Conservation (phyloP, 164 flowering plant species). For the Saururus chinensis region DNA sequence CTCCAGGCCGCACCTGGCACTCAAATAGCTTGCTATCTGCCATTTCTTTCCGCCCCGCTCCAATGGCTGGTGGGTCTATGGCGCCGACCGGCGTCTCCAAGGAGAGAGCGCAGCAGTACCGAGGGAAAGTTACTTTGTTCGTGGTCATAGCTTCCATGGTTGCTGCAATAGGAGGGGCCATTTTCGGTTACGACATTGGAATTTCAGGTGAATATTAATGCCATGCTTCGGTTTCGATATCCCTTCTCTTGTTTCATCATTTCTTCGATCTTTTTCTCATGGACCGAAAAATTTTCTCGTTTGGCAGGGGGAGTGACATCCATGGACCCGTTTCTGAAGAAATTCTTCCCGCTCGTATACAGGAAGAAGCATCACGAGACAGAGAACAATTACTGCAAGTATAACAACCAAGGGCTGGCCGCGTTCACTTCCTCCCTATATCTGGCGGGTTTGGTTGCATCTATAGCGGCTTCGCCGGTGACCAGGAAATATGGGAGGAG, state of each 20-base stretch:
- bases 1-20: too few relatives aligned
- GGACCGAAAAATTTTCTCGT: not conserved
- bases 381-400: slow-evolving; percentile 86
- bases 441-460: slow-evolving; percentile 73
- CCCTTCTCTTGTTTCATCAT: not conserved
- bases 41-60: too few relatives aligned
- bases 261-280: not conserved
- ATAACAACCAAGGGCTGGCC: slow-evolving; percentile 63
- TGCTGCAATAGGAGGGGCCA: slow-evolving; percentile 27
- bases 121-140: slow-evolving; percentile 23
- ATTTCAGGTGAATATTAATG: slow-evolving; percentile 24
- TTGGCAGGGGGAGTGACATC: slow-evolving; percentile 84
- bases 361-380: slow-evolving; percentile 38
- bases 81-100: slow-evolving; percentile 30
- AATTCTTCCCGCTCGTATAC: slow-evolving; percentile 58
- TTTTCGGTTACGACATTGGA: slow-evolving; percentile 35
- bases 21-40: too few relatives aligned
- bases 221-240: too few relatives aligned
- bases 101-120: slow-evolving; percentile 26
- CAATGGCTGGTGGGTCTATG: slow-evolving; percentile 30
- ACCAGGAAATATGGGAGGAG: slow-evolving; percentile 69
- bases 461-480: slow-evolving; percentile 61
- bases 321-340: slow-evolving; percentile 71
- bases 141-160: slow-evolving; percentile 25
- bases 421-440: slow-evolving; percentile 88